Conservation (phyloP, 306 rosid genomes). For the Dalbergia cultrata region DNA sequence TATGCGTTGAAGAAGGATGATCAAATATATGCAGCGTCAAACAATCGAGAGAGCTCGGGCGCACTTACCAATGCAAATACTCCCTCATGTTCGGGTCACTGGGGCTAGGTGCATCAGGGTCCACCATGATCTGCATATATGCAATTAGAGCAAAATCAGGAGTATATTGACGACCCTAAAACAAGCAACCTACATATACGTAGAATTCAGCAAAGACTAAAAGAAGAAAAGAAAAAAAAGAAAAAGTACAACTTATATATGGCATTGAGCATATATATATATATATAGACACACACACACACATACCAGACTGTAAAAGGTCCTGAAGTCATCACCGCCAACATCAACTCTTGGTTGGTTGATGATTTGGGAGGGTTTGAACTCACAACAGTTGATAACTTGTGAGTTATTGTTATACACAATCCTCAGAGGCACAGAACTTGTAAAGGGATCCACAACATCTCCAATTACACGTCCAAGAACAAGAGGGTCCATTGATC, state of each 20-base stretch:
- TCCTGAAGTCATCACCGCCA: constrained; percentile 52
- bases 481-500: constrained; percentile 39
- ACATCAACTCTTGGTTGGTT: constrained; percentile 51
- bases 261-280: background rate
- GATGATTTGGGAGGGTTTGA: constrained; percentile 50
- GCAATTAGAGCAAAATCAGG: background rate
- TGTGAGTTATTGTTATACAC: constrained; percentile 38
- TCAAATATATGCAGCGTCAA: too few species aligned
- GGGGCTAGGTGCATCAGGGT: constrained; percentile 58
- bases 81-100: constrained; percentile 47
- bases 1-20: too few species aligned
- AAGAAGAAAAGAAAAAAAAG: background rate
- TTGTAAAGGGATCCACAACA: constrained; percentile 44
- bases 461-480: constrained; percentile 53
- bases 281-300: background rate
- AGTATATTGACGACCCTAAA: too few species aligned
- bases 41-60: too few species aligned
- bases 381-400: constrained; percentile 43
- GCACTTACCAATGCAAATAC: constrained; percentile 43
- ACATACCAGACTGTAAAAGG: constrained; percentile 43
- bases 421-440: constrained; percentile 36
- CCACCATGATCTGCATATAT: constrained; percentile 48
- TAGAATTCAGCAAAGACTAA: background rate
- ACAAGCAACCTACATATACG: background rate
- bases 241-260: background rate